These are phyloP conservation scores for Hypoxylon sp. DNA, from an alignment of 2,329 filamentous ascomycete genomes.

Conservation along the genomic window DNA sequence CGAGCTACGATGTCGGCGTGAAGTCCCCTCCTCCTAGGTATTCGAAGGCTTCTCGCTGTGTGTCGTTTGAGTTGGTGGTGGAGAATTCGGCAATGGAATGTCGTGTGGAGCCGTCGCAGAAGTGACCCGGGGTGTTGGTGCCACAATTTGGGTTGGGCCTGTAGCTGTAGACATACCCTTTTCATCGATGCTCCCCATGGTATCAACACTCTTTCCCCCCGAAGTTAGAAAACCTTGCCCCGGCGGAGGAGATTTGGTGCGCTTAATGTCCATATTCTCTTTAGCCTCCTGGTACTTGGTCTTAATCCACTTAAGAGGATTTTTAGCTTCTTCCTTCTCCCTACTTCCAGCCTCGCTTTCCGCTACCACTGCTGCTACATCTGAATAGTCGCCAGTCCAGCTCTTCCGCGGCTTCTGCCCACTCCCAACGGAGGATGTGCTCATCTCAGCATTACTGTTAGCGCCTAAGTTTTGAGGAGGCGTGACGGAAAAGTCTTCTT, in stretches of 20 bases:
- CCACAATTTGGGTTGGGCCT: slow-evolving; percentile 16
- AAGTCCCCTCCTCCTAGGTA: slow-evolving; percentile 45
- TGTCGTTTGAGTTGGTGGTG: slow-evolving; percentile 48
- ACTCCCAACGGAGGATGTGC: slow-evolving; percentile 78
- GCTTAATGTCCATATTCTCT: slow-evolving; percentile 68
- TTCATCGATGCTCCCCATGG: slow-evolving; percentile 61
- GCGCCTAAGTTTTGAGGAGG: slow-evolving; percentile 68
- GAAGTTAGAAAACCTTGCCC: slow-evolving; percentile 54
- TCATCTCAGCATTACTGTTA: slow-evolving; percentile 75
- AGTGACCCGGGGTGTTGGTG: slow-evolving; percentile 18
- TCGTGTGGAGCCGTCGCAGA: slow-evolving; percentile 46
- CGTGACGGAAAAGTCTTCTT: slow-evolving; percentile 68
- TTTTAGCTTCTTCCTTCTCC: slow-evolving; percentile 66
- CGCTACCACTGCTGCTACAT: slow-evolving; percentile 58
- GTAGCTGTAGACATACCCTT: slow-evolving; percentile 37
- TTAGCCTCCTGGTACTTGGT: slow-evolving; percentile 73
- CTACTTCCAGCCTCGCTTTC: slow-evolving; percentile 59
- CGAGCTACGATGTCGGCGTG: slow-evolving; percentile 23
- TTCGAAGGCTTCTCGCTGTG: slow-evolving; percentile 48
- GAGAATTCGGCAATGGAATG: slow-evolving; percentile 50
- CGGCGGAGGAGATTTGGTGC: slow-evolving; percentile 69
- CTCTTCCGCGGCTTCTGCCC: slow-evolving; percentile 65
- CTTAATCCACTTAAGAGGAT: slow-evolving; percentile 71
- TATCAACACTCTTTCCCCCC: slow-evolving; percentile 65
- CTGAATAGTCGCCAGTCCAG: slow-evolving; percentile 66